These are phyloP conservation scores for Spirogloea muscicola DNA, from an alignment of 139 green algal species.

Conservation along the genomic window DNA sequence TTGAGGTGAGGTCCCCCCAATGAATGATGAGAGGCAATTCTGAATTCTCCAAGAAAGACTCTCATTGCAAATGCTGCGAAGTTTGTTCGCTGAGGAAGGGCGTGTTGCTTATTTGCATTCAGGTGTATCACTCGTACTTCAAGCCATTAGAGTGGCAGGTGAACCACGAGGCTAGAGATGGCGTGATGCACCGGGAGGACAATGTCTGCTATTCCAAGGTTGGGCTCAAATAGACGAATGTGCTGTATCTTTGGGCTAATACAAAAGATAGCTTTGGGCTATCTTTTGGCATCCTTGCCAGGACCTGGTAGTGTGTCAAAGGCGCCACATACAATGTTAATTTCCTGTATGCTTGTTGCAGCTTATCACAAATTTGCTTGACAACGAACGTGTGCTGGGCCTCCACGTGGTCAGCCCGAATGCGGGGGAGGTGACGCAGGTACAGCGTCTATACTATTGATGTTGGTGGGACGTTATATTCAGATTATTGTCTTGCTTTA, in stretches of 20 bases:
- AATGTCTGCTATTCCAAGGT: constrained; percentile 49
- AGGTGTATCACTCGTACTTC: constrained; percentile 58
- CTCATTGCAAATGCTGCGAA: not conserved
- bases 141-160: constrained; percentile 59
- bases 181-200: constrained; percentile 43
- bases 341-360: no score
- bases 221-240: not conserved
- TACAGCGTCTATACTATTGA: no score
- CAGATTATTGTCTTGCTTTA: no score
- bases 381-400: constrained; percentile 56
- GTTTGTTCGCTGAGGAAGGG: not conserved
- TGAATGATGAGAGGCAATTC: not conserved
- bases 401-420: constrained; percentile 55
- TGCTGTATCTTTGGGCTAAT: not conserved
- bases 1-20: constrained; percentile 47
- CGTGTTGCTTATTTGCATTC: no score
- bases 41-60: no score
- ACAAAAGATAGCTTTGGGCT: no score
- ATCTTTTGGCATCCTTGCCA: not conserved
- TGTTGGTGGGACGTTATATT: no score
- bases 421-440: constrained; percentile 55
- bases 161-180: constrained; percentile 30
- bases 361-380: constrained; percentile 41
- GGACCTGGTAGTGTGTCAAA: not conserved
- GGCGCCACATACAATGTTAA: no score